Base-by-base conservation (phyloP, 257 asterid species). In the Gentiana dahurica region DNA sequence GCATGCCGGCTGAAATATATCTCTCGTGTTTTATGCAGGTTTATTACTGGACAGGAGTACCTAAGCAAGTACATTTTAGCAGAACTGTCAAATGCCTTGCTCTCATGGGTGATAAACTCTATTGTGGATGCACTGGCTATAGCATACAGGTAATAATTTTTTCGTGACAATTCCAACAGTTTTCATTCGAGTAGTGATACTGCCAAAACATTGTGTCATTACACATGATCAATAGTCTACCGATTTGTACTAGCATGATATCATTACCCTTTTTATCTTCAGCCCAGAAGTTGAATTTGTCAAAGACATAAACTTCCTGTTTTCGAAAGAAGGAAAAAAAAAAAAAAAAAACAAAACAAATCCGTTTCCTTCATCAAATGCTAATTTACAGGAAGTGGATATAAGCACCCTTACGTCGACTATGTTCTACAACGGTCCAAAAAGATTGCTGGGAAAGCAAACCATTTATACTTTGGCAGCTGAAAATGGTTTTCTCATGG, bases 81-180 rank as follows among this genome's bases (percentile, higher is more conserved):
- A 87, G 76, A 67, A 72, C 75, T 62, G 89, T 81, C 35, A 87
- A 78, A 72, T 80, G 89, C 53, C 69, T 87, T 2, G 68, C 71
- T 13, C 34, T 81, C 67, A 67, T 70, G 8, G 89, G 78, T 3
- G 81, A 84, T 54, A 87, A 73, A 35, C 83, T 87, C 62, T 84
- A 84, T 60, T 87, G 96, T 38, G 94, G 92, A 11, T 87, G 89
- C 72, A 67, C 96, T 5, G 81, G 83, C 46, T 80, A 76, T 67
- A 70, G 82, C 3, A 65, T 87, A 54, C 96, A 78, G 89, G 95
- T 87, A 57, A 60, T 41, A 62, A 47, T 43, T 41, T 6, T 41
- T 38, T 33, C 35, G 24, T 24, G 24, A 24, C 24, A 0, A 24
- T 24, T 24, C 24, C 24, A 24, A 24, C 24, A 24, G 24, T 24